Evolutionary conservation across 441 rosid genomes (phyloP).

Genomic region (Adansonia madagascariensis): DNA sequence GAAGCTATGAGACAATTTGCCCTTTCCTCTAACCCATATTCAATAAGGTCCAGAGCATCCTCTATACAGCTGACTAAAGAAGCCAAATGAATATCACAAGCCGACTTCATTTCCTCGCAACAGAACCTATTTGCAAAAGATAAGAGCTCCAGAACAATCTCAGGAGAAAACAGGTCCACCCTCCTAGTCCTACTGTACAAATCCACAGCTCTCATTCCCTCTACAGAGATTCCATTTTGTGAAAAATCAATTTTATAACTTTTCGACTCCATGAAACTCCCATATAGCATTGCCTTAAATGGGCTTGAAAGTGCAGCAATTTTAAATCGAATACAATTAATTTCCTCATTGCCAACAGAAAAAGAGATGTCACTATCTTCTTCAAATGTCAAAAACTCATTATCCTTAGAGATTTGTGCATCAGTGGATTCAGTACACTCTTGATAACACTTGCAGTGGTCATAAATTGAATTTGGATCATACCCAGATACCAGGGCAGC

Average conservation of each 20-base stretch:
- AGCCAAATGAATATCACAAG: constrained; percentile 62
- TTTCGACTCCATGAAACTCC: constrained; percentile 59
- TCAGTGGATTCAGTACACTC: constrained; percentile 14
- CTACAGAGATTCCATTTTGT: constrained; percentile 48
- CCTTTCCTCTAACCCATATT: constrained; percentile 63
- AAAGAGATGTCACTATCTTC: constrained; percentile 53
- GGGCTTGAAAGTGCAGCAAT: constrained; percentile 66
- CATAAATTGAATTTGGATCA: constrained; percentile 45
- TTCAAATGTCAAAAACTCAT: constrained; percentile 39
- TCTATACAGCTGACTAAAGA: constrained; percentile 47
- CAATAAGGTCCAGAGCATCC: constrained; percentile 57
- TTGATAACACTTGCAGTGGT: constrained; percentile 49
- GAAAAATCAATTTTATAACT: constrained; percentile 57
- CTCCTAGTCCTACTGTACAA: constrained; percentile 56
- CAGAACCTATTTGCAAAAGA: constrained; percentile 66
- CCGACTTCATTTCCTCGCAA: constrained; percentile 65
- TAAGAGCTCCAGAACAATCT: constrained; percentile 60
- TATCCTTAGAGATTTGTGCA: constrained; percentile 25
- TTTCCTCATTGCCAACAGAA: constrained; percentile 53
- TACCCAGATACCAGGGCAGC: constrained; percentile 50
- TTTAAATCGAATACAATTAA: constrained; percentile 51
- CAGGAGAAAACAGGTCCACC: constrained; percentile 47
- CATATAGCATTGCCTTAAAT: constrained; percentile 64
- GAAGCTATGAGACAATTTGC: constrained; percentile 53
- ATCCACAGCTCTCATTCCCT: constrained; percentile 57